phyloP scores from a whole-genome alignment of 108 stramenopile genomes.

The Aureococcus anophagefferens region DNA sequence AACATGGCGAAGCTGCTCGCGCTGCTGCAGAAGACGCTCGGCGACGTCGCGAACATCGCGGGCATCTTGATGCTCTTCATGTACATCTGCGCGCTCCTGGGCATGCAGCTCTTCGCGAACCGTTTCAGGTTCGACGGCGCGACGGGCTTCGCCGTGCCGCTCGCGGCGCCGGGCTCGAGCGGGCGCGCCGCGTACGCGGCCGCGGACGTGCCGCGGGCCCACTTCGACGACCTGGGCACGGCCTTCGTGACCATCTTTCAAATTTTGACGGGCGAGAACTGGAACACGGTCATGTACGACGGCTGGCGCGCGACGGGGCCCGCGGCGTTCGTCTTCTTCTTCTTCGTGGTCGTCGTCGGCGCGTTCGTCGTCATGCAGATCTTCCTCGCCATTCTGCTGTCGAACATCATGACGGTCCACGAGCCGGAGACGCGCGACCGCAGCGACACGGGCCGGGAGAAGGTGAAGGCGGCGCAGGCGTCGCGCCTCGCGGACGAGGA shows the following conservation, averaged over 20 bases:
- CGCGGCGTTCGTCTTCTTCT: slow-evolving; percentile 31
- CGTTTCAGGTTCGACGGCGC: slow-evolving; percentile 32
- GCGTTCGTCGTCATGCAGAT: slow-evolving; percentile 46
- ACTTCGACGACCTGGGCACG: slow-evolving; percentile 46
- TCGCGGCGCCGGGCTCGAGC: neutral
- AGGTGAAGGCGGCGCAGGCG: slow-evolving; percentile 25
- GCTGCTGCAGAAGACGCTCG: slow-evolving; percentile 41
- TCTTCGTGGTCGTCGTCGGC: slow-evolving; percentile 40
- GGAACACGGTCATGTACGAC: slow-evolving; percentile 56
- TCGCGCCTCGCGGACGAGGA: slow-evolving; percentile 56
- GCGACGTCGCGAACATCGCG: slow-evolving; percentile 43
- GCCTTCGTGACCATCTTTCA: slow-evolving; percentile 50
- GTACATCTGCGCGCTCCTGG: slow-evolving; percentile 53
- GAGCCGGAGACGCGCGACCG: neutral
- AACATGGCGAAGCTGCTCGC: slow-evolving; percentile 44
- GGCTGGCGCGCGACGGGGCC: slow-evolving; percentile 38
- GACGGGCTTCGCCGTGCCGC: too few relatives aligned
- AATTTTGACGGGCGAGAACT: slow-evolving; percentile 50
- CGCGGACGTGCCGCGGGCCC: slow-evolving; percentile 34
- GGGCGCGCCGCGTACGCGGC: slow-evolving; percentile 26
- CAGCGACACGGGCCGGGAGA: too few relatives aligned
- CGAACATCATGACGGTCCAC: slow-evolving; percentile 35
- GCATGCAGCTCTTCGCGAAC: slow-evolving; percentile 61
- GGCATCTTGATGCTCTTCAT: slow-evolving; percentile 56
- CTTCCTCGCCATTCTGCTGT: slow-evolving; percentile 55